Evolutionary conservation across 345 rosid species (phyloP).

Genomic region (Kernera saxatilis): DNA sequence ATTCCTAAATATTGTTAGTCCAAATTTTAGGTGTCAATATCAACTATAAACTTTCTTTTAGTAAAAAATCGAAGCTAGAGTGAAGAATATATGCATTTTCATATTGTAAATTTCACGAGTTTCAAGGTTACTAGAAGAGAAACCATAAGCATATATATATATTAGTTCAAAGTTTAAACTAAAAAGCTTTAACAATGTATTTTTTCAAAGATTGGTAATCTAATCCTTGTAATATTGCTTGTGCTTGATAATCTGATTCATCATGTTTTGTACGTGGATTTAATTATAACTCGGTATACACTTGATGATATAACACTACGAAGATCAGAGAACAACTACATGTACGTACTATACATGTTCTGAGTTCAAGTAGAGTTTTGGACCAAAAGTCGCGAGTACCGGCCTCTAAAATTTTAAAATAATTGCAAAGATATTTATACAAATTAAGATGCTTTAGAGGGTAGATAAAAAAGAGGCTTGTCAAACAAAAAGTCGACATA

Average conservation of each 20-base stretch:
- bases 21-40: conserved; percentile 16
- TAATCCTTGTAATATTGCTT: neutral
- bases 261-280: neutral
- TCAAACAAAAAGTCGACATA: conserved; percentile 8
- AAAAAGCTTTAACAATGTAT: neutral
- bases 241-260: neutral
- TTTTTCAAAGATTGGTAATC: conserved; percentile 16
- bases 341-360: neutral
- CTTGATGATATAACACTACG: neutral
- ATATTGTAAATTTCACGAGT: neutral
- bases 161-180: neutral
- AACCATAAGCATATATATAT: neutral
- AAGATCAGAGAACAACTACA: neutral
- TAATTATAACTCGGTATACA: neutral
- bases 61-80: conserved; percentile 5
- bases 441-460: neutral
- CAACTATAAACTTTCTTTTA: neutral
- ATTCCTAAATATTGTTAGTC: conserved; percentile 13
- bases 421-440: neutral
- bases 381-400: neutral
- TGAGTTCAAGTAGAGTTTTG: neutral
- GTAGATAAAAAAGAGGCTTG: neutral
- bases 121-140: conserved; percentile 21
- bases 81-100: neutral
- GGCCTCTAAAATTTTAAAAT: neutral